Evolutionary conservation across 345 rosid species (phyloP).

Genomic region (Gossypium anomalum): DNA sequence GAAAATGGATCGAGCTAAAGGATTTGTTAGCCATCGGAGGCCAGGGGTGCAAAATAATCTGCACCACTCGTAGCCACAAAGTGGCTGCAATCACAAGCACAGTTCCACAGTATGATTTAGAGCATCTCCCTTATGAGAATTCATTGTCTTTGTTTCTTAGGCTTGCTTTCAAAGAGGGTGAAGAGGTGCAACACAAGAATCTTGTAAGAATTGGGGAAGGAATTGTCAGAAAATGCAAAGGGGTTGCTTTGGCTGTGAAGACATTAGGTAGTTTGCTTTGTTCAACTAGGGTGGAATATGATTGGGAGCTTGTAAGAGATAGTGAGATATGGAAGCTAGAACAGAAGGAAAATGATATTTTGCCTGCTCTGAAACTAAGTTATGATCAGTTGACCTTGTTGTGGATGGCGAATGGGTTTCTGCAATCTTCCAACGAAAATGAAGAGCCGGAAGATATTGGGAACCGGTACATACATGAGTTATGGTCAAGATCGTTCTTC

Average conservation of each 20-base stretch:
- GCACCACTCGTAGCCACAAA: slow-evolving; percentile 12
- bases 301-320: slow-evolving; percentile 4
- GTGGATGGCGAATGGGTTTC: slow-evolving; percentile 8
- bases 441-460: slow-evolving; percentile 5
- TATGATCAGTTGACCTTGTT: not conserved
- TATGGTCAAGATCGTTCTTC: slow-evolving; percentile 7
- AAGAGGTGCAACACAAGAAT: not conserved
- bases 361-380: too few species aligned
- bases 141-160: not conserved
- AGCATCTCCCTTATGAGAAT: not conserved
- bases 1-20: not conserved
- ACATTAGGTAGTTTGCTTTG: not conserved
- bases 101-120: not conserved
- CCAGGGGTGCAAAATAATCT: slow-evolving; percentile 8
- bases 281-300: not conserved
- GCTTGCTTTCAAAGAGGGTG: not conserved
- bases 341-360: not conserved
- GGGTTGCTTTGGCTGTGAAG: slow-evolving; percentile 15
- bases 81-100: slow-evolving; percentile 7
- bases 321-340: slow-evolving; percentile 4
- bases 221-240: slow-evolving; percentile 8
- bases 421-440: not conserved
- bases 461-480: not conserved
- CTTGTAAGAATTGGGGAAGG: not conserved
- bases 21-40: not conserved